Evolutionary conservation across 2,329 filamentous ascomycete species (phyloP), one percentile per base, ranked within the genome.

Genomic region (Celoporthe dispersa): DNA sequence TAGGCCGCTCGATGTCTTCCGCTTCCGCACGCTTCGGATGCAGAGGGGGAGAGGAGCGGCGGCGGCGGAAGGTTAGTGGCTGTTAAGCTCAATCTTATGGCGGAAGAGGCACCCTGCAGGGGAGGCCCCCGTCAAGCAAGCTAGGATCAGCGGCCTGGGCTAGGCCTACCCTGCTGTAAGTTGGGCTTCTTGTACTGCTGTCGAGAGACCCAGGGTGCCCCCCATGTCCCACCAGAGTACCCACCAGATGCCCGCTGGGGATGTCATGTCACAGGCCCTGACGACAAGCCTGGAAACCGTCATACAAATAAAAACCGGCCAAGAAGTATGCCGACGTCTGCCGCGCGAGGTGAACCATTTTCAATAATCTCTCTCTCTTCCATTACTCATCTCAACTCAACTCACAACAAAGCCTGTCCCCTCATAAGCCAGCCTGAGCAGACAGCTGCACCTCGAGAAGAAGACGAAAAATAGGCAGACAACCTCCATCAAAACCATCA

Each of bases 11-110:
- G 2, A 37, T 11, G 33, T 37, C 63, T 60, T 70, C 68, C 68
- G 68, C 68, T 53, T 70, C 70, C 70, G 67, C 55, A 19, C 9
- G 9, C 2, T 67, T 71, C 70, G 70, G 70, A 71, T 69, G 67
- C 48, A 69, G 66, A n/a, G 6, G 8, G 8, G 44, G 44, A n/a
- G 33, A 28, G n/a, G 44, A n/a, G n/a, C n/a, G n/a, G 11, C 51
- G 53, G 53, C 53, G 62, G 70, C 70, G 70, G 70, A 71, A 69
- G 70, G 44, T 69, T 41, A 48, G 44, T 16, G 44, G n/a, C n/a
- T 48, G 22, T 22, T 51, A 12, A 7, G 12, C 25, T 11, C 51
- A 28, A 12, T 53, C n/a, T 53, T 28, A 16, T 60, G 57, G 57
- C 57, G 57, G 57, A 60, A 60, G 57, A 3, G 12, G 57, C 57